Conservation (phyloP, 805 yeast genomes). For the Kazachstania africana region DNA sequence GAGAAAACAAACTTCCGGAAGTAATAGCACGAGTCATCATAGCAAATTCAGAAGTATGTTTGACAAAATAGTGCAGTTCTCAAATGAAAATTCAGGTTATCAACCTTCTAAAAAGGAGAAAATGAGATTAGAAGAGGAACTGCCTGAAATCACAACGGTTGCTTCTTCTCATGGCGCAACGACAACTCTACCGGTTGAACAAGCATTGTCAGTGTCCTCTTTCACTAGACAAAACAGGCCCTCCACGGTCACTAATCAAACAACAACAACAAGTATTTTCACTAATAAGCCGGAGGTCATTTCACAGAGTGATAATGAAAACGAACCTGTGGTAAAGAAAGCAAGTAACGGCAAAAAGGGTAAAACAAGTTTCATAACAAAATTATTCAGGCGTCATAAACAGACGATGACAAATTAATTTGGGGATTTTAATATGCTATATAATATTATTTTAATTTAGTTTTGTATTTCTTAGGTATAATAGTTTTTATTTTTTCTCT, state of each 20-base stretch:
- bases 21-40: too few relatives aligned
- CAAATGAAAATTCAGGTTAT: conserved; percentile 25
- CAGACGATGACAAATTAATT: background rate
- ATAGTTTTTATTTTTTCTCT: conserved; percentile 19
- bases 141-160: background rate
- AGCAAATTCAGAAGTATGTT: conserved; percentile 18
- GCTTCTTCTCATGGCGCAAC: conserved; percentile 9
- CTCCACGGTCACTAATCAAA: conserved; percentile 1
- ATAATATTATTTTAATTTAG: background rate
- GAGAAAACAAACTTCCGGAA: too few relatives aligned
- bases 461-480: too few relatives aligned
- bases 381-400: conserved; percentile 6
- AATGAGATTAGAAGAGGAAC: conserved; percentile 2
- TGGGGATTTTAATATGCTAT: background rate
- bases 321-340: background rate
- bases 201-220: conserved; percentile 7
- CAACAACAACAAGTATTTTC: conserved; percentile 6
- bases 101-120: conserved; percentile 17
- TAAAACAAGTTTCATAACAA: conserved; percentile 6
- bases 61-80: conserved; percentile 23
- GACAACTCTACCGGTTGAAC: conserved; percentile 10
- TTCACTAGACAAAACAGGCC: conserved; percentile 5
- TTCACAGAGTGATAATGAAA: conserved; percentile 1
- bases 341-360: conserved; percentile 1
- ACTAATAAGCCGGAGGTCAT: conserved; percentile 1